Evolutionary conservation across 2,329 filamentous ascomycete genomes (phyloP), one percentile per base, ranked within the genome.

Genomic region (Sclerotinia nivalis): DNA sequence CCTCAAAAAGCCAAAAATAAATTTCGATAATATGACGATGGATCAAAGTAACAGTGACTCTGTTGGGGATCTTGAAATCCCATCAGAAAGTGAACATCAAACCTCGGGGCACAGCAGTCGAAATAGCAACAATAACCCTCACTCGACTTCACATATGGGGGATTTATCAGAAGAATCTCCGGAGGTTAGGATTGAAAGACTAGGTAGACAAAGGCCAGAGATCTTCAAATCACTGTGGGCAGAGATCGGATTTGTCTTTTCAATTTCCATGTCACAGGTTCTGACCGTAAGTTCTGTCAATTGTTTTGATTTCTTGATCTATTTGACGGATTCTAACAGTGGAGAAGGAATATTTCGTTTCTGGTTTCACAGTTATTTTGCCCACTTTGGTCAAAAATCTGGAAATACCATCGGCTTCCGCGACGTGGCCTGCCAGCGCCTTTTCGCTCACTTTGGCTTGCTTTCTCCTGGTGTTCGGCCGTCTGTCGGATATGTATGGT

Each of bases 341-440:
- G 12, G 40, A 71, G 25, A 45, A 85, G 82, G 88, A 90, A 79
- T 90, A 87, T 76, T 88, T 87, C 72, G 84, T 95, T 65, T 91
- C 89, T 60, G 93, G 93, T 45, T 96, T 94, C 78, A 86, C 86
- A 71, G 90, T 91, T 74, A 86, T 95, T 37, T 80, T 94, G 0
- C 92, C 92, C 0, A 87, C 87, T 0, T 79, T 96, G 4, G 82
- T 87, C 15, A 77, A 79, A 15, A 84, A 87, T 1, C 83, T 96
- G 5, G 69, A 87, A 52, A 93, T 96, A 54, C 87, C 91, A 0
- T 83, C 79, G 76, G 84, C 77, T 55, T 88, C 76, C 74, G 85
- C 77, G 79, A 92, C 81, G 80, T 92, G 87, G 91, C 91, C 80
- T 75, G 88, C 80, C 78, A 89, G 80, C 75, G 84, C 88, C 58